phyloP scores from a whole-genome alignment of 257 asterid genomes.

The Solanum corneliomulleri region DNA sequence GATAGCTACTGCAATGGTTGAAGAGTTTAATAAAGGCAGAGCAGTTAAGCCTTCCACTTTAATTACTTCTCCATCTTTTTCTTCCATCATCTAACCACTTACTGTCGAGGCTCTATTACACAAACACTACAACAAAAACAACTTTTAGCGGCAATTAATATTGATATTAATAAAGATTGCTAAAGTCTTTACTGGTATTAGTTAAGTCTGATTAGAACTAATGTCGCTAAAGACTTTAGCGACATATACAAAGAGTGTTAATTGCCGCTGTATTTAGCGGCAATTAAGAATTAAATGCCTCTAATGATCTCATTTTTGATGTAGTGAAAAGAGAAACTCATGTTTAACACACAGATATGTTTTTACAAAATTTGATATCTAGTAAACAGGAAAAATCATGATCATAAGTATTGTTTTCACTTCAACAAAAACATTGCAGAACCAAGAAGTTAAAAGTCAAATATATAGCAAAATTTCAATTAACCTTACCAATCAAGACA shows the following conservation, averaged over 20 bases:
- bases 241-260: too few species aligned
- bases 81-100: not conserved
- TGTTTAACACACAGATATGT: not conserved
- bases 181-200: too few species aligned
- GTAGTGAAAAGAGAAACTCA: not conserved
- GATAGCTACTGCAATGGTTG: conserved; percentile 47
- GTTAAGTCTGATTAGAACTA: too few species aligned
- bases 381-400: not conserved
- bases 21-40: conserved; percentile 14
- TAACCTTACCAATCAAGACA: not conserved
- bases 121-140: not conserved
- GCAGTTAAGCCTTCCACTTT: conserved; percentile 18
- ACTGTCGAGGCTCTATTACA: not conserved
- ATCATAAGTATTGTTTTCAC: not conserved
- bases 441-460: not conserved
- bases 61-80: not conserved
- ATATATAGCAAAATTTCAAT: not conserved
- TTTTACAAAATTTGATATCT: not conserved
- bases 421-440: not conserved
- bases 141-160: too few species aligned
- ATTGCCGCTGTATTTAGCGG: too few species aligned
- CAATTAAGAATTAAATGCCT: too few species aligned
- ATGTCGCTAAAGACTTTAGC: too few species aligned
- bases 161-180: too few species aligned
- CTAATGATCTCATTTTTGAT: too few species aligned